A percentile compares a stretch with the other conserved stretches of the same genome.
Evolutionary conservation across 345 rosid genomes (phyloP).

Genomic region (Eucalyptus coolabah): DNA sequence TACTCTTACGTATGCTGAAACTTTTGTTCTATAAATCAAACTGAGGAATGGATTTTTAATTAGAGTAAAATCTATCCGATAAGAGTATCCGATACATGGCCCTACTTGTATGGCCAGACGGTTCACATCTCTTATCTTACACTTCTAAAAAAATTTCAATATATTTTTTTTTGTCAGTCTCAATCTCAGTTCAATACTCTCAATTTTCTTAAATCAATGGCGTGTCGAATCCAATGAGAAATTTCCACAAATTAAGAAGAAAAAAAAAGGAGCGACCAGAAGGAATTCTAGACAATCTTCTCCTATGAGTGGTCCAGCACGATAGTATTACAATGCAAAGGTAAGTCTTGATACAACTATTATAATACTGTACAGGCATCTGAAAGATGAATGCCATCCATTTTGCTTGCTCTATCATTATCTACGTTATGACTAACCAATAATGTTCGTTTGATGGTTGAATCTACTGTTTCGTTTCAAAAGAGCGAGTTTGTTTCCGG

Average conservation of each 20-base stretch:
- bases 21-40: neutral
- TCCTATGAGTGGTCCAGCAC: neutral
- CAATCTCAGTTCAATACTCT: neutral
- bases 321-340: neutral
- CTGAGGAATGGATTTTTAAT: neutral
- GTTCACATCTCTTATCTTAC: neutral
- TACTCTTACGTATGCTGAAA: neutral
- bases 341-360: neutral
- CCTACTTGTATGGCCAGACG: neutral
- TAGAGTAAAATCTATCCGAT: neutral
- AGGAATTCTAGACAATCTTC: neutral
- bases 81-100: neutral
- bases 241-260: neutral
- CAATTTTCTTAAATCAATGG: neutral
- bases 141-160: neutral
- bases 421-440: neutral
- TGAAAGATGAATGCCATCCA: neutral
- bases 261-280: neutral
- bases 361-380: neutral
- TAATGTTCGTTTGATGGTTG: neutral
- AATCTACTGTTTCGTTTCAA: neutral
- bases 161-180: neutral
- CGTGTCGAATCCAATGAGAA: neutral
- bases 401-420: neutral
- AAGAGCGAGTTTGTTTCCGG: neutral